Percentiles rank a stretch among this genome's conserved stretches.
Conservation (phyloP, 2,329 filamentous ascomycete species). For the Trichoderma lentiforme region DNA sequence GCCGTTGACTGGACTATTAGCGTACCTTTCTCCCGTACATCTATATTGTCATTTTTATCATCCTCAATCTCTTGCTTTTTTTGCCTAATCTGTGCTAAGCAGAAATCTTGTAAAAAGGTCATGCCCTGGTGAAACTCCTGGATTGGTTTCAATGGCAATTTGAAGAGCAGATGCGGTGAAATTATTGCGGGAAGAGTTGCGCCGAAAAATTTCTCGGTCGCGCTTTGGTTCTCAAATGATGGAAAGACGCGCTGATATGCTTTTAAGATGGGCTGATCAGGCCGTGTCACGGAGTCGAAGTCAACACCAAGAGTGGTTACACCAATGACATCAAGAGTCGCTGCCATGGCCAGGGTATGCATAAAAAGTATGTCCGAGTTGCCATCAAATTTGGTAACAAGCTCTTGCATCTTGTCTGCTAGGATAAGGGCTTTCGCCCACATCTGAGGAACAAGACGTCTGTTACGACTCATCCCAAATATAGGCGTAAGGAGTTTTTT, state of each 20-base stretch:
- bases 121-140: neutral
- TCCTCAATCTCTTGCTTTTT: neutral
- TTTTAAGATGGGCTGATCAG: neutral
- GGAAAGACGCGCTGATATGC: conserved; percentile 5
- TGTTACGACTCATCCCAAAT: neutral
- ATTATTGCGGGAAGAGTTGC: conserved; percentile 2
- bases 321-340: conserved; percentile 4
- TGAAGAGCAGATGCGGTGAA: neutral
- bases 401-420: neutral
- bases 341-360: neutral
- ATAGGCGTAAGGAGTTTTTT: conserved; percentile 8
- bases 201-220: neutral
- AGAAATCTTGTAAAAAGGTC: neutral
- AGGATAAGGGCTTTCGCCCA: neutral
- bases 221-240: neutral
- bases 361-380: neutral
- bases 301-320: conserved; percentile 3
- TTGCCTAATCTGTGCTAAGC: neutral
- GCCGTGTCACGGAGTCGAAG: neutral
- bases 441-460: conserved; percentile 4
- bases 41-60: neutral
- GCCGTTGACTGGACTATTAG: no score
- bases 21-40: neutral
- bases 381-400: neutral
- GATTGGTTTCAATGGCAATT: conserved; percentile 1